Evolutionary conservation across 148 eudicot species (phyloP).

Genomic region (Heliosperma pusillum): DNA sequence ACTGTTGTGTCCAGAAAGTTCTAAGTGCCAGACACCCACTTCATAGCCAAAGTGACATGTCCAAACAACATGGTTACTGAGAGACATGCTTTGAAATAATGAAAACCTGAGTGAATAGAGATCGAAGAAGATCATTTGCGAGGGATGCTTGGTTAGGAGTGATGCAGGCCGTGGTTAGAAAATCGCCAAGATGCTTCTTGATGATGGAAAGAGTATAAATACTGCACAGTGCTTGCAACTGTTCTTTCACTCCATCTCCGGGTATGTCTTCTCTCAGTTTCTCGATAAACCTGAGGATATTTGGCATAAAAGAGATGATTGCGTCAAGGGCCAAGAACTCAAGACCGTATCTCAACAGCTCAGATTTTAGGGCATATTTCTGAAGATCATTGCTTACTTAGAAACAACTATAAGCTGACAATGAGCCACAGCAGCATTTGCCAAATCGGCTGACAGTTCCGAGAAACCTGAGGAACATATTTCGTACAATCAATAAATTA

Average conservation of each 20-base stretch:
- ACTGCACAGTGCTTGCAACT: slow-evolving; percentile 62
- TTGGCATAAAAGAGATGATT: no score
- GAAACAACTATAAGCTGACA: slow-evolving; percentile 90
- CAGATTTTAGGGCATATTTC: not conserved
- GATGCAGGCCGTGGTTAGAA: slow-evolving; percentile 72
- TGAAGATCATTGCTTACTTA: slow-evolving; percentile 47
- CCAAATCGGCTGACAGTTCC: slow-evolving; percentile 81
- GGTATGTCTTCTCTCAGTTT: slow-evolving; percentile 72
- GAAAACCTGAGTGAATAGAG: slow-evolving; percentile 62
- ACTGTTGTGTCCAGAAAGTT: no score
- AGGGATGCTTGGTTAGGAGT: slow-evolving; percentile 85
- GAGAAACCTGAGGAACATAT: slow-evolving; percentile 54
- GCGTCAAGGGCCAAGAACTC: not conserved
- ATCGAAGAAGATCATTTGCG: slow-evolving; percentile 77
- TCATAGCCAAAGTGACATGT: no score
- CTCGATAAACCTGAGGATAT: slow-evolving; percentile 59
- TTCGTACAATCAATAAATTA: no score
- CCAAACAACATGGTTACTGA: slow-evolving; percentile 34
- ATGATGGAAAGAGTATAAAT: slow-evolving; percentile 71
- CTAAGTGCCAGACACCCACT: no score
- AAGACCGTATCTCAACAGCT: not conserved
- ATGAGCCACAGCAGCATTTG: slow-evolving; percentile 80
- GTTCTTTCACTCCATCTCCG: slow-evolving; percentile 81
- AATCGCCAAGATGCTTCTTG: slow-evolving; percentile 88
- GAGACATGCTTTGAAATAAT: not conserved